Conservation (phyloP, 2,329 filamentous ascomycete species). For the Ophiostoma sp. region DNA sequence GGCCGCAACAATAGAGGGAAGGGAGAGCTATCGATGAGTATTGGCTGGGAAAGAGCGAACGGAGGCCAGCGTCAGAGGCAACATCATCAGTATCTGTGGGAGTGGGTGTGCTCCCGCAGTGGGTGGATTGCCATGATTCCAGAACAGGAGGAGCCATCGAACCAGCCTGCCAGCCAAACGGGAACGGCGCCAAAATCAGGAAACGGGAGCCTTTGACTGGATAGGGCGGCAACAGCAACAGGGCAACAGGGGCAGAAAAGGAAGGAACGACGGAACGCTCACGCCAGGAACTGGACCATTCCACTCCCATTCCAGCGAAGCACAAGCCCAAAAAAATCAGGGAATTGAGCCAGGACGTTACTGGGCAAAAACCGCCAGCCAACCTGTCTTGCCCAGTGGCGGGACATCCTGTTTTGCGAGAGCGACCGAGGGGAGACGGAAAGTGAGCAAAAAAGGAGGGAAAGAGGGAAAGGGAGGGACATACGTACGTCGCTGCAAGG, state of each 20-base stretch:
- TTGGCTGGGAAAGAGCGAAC: not conserved
- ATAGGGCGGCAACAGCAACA: not conserved
- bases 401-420: not conserved
- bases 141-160: conserved; percentile 9
- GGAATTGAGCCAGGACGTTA: conserved; percentile 6
- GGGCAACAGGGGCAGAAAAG: not conserved
- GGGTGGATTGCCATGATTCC: conserved; percentile 2
- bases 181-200: not conserved
- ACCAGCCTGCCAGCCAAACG: not conserved
- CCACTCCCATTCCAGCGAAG: conserved; percentile 5
- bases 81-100: not conserved
- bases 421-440: not conserved
- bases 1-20: not conserved
- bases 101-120: not conserved
- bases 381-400: not conserved
- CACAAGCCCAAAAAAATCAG: conserved; percentile 8
- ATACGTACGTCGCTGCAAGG: conserved; percentile 12
- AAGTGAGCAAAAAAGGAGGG: not conserved
- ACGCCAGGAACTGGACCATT: not conserved
- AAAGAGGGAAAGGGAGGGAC: conserved; percentile 2
- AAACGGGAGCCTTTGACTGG: not conserved
- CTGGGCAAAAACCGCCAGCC: not conserved
- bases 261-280: conserved; percentile 3
- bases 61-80: not conserved
- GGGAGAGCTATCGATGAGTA: not conserved